Conservation (phyloP, 371 early-diverging fungal species). For the Syncephalis plumigaleata region DNA sequence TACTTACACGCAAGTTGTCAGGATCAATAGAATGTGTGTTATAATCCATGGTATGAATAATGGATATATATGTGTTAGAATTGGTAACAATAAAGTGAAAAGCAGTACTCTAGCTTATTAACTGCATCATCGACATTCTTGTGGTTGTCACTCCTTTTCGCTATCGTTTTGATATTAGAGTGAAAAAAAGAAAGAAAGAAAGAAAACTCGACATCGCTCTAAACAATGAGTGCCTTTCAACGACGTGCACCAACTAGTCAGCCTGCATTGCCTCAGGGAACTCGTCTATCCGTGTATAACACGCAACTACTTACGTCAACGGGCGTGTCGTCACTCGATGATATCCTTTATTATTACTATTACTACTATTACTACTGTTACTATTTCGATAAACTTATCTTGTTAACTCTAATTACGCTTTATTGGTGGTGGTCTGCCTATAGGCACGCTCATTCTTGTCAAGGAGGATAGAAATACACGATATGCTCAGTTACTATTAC, state of each 20-base stretch:
- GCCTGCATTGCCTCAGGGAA: conserved; percentile 51
- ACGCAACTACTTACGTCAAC: conserved; percentile 66
- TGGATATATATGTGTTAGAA: too few species aligned
- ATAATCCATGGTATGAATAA: too few species aligned
- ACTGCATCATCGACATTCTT: too few species aligned
- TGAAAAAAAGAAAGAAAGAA: too few species aligned
- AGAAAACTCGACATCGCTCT: too few species aligned
- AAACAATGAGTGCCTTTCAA: conserved; percentile 44
- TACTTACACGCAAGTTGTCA: too few species aligned
- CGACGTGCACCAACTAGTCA: conserved; percentile 41
- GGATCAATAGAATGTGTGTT: too few species aligned
- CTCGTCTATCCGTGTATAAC: conserved; percentile 59
- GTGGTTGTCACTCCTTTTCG: too few species aligned
- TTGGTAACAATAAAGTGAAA: too few species aligned
- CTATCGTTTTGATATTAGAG: too few species aligned
- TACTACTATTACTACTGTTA: conserved; percentile 4
- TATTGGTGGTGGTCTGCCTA: conserved; percentile 69
- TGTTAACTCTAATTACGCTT: conserved; percentile 6
- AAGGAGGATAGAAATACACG: conserved; percentile 69
- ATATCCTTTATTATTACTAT: conserved; percentile 50
- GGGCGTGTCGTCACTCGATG: conserved; percentile 78
- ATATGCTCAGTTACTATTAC: conserved; percentile 61
- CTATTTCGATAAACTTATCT: not conserved
- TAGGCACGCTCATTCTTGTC: conserved; percentile 62
- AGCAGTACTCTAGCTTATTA: too few species aligned